Percentiles rank a stretch among this genome's conserved stretches.
These are phyloP conservation scores for Thalassiosira delicatula DNA, from an alignment of 352 stramenopile genomes.

Conservation along the genomic window DNA sequence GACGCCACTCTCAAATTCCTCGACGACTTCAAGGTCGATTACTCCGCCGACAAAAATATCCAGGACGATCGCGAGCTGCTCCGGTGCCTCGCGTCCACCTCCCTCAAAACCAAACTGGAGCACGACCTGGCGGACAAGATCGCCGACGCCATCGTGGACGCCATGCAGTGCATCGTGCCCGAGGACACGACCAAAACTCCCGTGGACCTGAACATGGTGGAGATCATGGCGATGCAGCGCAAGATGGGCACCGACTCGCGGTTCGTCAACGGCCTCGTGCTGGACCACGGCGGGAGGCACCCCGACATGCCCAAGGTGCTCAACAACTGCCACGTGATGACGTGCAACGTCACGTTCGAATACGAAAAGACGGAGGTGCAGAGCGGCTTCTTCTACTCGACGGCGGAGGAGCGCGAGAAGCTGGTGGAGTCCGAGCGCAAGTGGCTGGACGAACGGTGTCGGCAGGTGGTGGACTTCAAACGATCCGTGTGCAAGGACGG, in stretches of 20 bases:
- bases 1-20: conserved; percentile 94
- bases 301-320: conserved; percentile 98
- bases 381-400: conserved; percentile 98
- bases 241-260: conserved; percentile 91
- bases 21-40: conserved; percentile 89
- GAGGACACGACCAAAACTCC: conserved; percentile 68
- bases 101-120: conserved; percentile 97
- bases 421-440: conserved; percentile 83
- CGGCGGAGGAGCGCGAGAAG: conserved; percentile 98
- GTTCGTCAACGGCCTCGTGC: conserved; percentile 93
- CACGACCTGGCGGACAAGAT: conserved; percentile 90
- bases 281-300: conserved; percentile 98
- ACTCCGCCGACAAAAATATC: conserved; percentile 39
- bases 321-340: conserved; percentile 98
- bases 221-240: conserved; percentile 99
- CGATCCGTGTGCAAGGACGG: conserved; percentile 95
- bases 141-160: conserved; percentile 96
- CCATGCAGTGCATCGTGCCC: conserved; percentile 90
- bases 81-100: conserved; percentile 92
- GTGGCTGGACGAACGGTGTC: conserved; percentile 85
- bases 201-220: conserved; percentile 98
- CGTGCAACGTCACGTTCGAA: conserved; percentile 99
- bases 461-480: conserved; percentile 99
- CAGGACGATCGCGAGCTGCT: conserved; percentile 95
- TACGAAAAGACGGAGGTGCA: conserved; percentile 99